These are phyloP conservation scores for Arachnomyces sp. DNA, from an alignment of 2,329 filamentous ascomycete genomes.

Conservation along the genomic window DNA sequence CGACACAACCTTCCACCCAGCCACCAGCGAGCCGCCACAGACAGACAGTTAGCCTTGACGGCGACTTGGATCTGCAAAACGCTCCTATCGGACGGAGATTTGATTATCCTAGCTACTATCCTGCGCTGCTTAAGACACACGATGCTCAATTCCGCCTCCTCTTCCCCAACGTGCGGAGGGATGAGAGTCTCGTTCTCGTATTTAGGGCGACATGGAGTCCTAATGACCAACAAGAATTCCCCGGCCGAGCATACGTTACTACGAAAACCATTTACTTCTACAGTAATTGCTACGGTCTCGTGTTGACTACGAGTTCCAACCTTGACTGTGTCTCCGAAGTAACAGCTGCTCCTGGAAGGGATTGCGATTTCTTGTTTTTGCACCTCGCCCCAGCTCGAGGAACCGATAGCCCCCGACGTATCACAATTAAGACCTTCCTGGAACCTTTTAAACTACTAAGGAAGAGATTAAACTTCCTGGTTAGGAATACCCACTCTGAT, in stretches of 20 bases:
- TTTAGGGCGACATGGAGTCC: constrained; percentile 87
- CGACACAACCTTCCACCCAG: constrained; percentile 18
- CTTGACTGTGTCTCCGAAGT: constrained; percentile 77
- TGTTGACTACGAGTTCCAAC: constrained; percentile 70
- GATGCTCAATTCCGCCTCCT: constrained; percentile 88
- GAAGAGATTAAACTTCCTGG: constrained; percentile 71
- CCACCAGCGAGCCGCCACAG: constrained; percentile 37
- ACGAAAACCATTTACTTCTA: constrained; percentile 89
- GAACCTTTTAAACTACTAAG: constrained; percentile 79
- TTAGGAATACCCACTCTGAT: constrained; percentile 68
- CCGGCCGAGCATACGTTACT: constrained; percentile 80
- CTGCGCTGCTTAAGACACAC: constrained; percentile 70
- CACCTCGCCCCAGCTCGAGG: constrained; percentile 61
- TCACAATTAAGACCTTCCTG: constrained; percentile 88
- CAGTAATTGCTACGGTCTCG: constrained; percentile 84
- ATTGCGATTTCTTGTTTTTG: constrained; percentile 87
- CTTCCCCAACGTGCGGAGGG: constrained; percentile 68
- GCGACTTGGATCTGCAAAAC: constrained; percentile 29
- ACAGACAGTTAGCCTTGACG: constrained; percentile 50
- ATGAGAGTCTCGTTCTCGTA: constrained; percentile 80
- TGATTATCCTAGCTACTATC: constrained; percentile 67
- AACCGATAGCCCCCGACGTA: constrained; percentile 57
- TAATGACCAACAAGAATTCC: constrained; percentile 67
- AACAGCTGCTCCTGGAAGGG: constrained; percentile 76
- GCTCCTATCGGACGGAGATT: constrained; percentile 29